Base-by-base conservation (phyloP, 2,329 filamentous ascomycete genomes). In the Aspergillus flavus region DNA sequence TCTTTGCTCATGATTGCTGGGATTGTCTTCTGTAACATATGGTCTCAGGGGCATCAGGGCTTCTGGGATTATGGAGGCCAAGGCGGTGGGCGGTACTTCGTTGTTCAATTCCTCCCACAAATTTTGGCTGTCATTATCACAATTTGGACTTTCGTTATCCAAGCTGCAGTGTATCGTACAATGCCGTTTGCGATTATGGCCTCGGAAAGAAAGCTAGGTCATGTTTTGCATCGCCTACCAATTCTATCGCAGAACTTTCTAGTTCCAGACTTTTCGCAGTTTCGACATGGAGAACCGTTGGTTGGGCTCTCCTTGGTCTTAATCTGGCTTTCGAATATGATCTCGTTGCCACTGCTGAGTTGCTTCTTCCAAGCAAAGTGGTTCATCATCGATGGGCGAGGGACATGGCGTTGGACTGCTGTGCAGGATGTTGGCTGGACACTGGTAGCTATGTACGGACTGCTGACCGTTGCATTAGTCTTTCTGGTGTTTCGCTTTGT, bases 21-120 rank as follows among this genome's bases (percentile, higher is more conserved):
- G 9, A 83, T 97, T 57, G 84, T 92, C 30, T 89, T 94, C 74
- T 88, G 87, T 67, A 91, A 91, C 62, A 79, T 91, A 41, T 93
- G 87, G 79, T 92, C 91, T 12, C 78, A 83, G 43, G 75, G 79
- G 6, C 83, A 89, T 66, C 76, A 83, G 11, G 92, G 92, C 0
- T 80, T 97, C 14, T 88, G 86, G 73, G 78, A 84, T 4, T 97
- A 94, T 74, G 80, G 81, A 39, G 84, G 84, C 34, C 89, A 93
- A 62, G 90, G 91, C 64, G 90, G 89, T 57, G 84, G 84, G 10
- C 85, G 89, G 67, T 97, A 96, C 78, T 97, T 97, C 75, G 78
- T 96, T 54, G 95, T 96, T 76, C 87, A 93, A 65, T 92, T 96
- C 67, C 80, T 97, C 1, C 94, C 94, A 2, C 92, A 93, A 61